Evolutionary conservation across 2,329 filamentous ascomycete genomes (phyloP), one percentile per base, ranked within the genome.

Genomic region (Diaporthe destruens): DNA sequence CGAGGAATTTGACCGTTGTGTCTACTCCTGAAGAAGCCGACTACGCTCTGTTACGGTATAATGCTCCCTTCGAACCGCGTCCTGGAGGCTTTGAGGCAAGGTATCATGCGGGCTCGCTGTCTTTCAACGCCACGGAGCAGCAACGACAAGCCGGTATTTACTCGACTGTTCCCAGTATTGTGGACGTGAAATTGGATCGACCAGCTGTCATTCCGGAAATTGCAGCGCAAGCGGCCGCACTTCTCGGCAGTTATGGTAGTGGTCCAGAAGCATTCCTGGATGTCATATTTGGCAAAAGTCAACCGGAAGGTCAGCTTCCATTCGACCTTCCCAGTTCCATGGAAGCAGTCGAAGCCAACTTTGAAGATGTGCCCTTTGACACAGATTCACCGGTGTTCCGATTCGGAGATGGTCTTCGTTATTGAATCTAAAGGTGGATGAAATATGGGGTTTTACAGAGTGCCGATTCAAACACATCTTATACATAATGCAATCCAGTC

Each of bases 311-410:
- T 0, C 82, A 79, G 76, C 74, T 87, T 72, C 85, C 85, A 0
- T 86, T 85, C 75, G 85, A 86, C 76, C 71, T 86, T 49, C 85
- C 85, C 0, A 76, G 82, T 29, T 84, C 81, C 6, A 81, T 81
- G 75, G 80, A 77, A 56, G 84, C 84, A 3, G 84, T 85, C 0
- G 79, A 80, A 69, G 79, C 68, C 7, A 51, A 47, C 18, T 73
- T 75, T 69, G 77, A 78, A 68, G 77, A 78, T 23, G 75, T 78
- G 9, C 76, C 77, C 12, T 78, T 78, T n/a, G 77, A 65, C 20
- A 65, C 61, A 7, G 44, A 39, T 18, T 18, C 44, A 65, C 5
- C 61, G 44, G 14, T 18, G 7, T 47, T 47, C 20, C 20, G 20
- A 47, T 59, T 59, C 56, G 56, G 56, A 61, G 14, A 61, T 18